Evolutionary conservation across 805 yeast genomes (phyloP).

Genomic region (Candida sphagnicola): DNA sequence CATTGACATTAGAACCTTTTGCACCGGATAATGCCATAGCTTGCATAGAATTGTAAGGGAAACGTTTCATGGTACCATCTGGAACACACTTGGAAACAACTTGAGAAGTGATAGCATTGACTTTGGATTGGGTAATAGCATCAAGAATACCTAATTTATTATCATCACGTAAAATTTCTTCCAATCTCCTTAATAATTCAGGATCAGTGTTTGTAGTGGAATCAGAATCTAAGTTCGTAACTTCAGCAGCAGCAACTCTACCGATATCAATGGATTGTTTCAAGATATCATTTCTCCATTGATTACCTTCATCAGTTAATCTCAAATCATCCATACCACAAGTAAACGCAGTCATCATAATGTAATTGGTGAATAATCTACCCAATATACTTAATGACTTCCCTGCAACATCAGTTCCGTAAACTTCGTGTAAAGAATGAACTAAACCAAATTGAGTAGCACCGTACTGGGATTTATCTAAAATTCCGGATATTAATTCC

Average conservation of each 20-base stretch:
- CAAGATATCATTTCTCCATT: conserved; percentile 82
- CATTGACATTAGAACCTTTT: conserved; percentile 97
- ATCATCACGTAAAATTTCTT: conserved; percentile 93
- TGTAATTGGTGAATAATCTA: conserved; percentile 89
- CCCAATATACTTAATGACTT: conserved; percentile 89
- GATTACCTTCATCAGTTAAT: conserved; percentile 85
- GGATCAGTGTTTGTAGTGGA: conserved; percentile 47
- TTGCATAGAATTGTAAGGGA: conserved; percentile 97
- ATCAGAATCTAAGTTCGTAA: conserved; percentile 68
- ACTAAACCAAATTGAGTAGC: conserved; percentile 96
- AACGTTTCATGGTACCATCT: conserved; percentile 89
- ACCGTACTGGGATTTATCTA: conserved; percentile 98
- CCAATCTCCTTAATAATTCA: conserved; percentile 82
- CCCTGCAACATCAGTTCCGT: conserved; percentile 89
- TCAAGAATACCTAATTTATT: conserved; percentile 88
- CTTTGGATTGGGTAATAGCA: conserved; percentile 92
- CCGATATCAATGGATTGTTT: conserved; percentile 78
- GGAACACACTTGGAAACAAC: conserved; percentile 96
- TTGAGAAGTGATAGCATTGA: conserved; percentile 86
- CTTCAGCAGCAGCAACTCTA: conserved; percentile 90
- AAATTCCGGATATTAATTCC: conserved; percentile 83
- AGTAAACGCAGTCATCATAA: conserved; percentile 88
- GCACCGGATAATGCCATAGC: conserved; percentile 99
- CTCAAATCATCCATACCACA: conserved; percentile 99
- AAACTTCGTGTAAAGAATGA: conserved; percentile 93